Percentiles rank a stretch among this genome's conserved stretches.
phyloP scores from a whole-genome alignment of 2,329 filamentous ascomycete genomes.

The Xylogone sp. region DNA sequence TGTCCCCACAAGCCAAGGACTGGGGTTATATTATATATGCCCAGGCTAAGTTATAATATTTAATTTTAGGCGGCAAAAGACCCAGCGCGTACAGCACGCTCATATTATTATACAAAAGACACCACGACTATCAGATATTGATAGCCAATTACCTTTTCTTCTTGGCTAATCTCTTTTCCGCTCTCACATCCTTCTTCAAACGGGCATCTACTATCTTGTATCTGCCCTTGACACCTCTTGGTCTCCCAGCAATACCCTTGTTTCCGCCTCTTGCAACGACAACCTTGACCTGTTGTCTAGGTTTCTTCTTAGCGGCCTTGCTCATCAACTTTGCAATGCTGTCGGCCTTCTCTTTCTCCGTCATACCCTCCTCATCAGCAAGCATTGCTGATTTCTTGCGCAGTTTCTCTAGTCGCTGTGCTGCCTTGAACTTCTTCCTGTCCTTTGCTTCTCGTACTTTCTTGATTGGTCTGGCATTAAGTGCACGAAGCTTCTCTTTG shows the following conservation, averaged over 20 bases:
- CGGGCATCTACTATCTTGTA: constrained; percentile 97
- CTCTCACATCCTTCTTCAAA: constrained; percentile 94
- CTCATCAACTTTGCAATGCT: constrained; percentile 78
- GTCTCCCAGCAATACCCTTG: constrained; percentile 79
- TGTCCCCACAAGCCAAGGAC: too few relatives aligned
- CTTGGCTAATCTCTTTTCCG: constrained; percentile 76
- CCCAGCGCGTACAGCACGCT: too few relatives aligned
- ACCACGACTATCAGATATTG: neutral
- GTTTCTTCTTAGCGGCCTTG: constrained; percentile 82
- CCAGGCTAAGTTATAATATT: too few relatives aligned
- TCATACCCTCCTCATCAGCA: constrained; percentile 85
- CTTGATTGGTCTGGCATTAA: constrained; percentile 97
- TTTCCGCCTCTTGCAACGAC: constrained; percentile 86
- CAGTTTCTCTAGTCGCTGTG: constrained; percentile 85
- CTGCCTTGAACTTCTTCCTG: constrained; percentile 94
- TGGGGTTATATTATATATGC: too few relatives aligned
- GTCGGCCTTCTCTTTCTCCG: constrained; percentile 91
- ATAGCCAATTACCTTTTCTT: constrained; percentile 53
- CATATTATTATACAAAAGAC: neutral
- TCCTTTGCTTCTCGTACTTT: constrained; percentile 97
- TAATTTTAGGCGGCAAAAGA: too few relatives aligned
- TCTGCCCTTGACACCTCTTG: constrained; percentile 87
- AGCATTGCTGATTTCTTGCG: constrained; percentile 95
- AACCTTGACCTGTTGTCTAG: constrained; percentile 75
- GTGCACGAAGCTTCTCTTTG: constrained; percentile 86